Evolutionary conservation across 257 asterid genomes (phyloP), one percentile per base, ranked within the genome.

Genomic region (Ophiorrhiza pumila): DNA sequence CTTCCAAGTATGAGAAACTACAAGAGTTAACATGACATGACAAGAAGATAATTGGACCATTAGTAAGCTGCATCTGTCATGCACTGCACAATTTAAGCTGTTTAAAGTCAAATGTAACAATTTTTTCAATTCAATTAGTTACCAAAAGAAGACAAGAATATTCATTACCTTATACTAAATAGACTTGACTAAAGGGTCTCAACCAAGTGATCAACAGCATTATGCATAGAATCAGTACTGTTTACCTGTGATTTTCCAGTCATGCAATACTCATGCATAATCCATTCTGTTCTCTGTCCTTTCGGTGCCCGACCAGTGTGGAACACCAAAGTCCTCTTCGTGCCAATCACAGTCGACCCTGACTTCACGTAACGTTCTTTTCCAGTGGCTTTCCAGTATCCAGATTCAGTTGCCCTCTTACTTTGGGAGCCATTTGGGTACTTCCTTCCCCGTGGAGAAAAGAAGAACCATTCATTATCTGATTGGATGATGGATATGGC

Each of bases 311-410:
- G 90, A 13, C 97, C 97, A 0, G 45, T 81, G 88, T 91, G 99
- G 82, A 94, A 94, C 42, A 91, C 99, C 49, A 94, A 61, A 25
- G 97, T 94, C 81, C 97, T 83, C 82, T 90, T 88, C 7, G 91
- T 91, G 68, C 99, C 99, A 49, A 94, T 88, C 2, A 81, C 37
- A 53, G 52, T 80, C 2, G 93, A 61, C 46, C 96, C 95, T 1
- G 97, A 85, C 73, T 86, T 94, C 49, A 94, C 92, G 35, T 61
- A 27, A 22, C 97, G 89, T 65, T 91, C 91, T 71, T 88, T 94
- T 4, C 99, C 97, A 0, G 99, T 94, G 62, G 97, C 97, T 83
- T 94, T 94, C 97, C 97, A 91, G 80, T 90, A 88, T 70, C 97
- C 99, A 67, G 61, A 76, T 20, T 72, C 82, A 0, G 99, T 94